Evolutionary conservation across 2,329 filamentous ascomycete species (phyloP), one percentile per base, ranked within the genome.

Genomic region (Phaeomoniella chlamydospora): DNA sequence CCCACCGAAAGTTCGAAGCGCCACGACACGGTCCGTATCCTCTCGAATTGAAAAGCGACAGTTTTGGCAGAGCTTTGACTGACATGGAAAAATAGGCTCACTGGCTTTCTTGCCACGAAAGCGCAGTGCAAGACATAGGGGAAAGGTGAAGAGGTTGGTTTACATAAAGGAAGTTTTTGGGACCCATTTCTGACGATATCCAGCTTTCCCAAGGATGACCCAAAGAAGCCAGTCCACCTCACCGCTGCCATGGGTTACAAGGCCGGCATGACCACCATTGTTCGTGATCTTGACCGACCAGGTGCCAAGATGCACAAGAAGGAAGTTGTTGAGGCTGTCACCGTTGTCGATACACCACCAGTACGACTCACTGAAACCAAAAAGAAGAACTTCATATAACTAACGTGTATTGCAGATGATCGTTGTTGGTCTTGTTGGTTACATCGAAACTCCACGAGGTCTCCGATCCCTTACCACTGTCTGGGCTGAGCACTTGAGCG

Each of bases 221-320:
- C 86, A 61, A 96, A 96, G 83, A 93, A 96, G 80, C 84, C 87
- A 58, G 85, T 94, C 66, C 90, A 98, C 77, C 78, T 98, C 58
- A 98, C 90, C 48, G 90, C 90, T 59, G 70, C 85, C 59, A 87
- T 96, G 80, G 90, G 90, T 65, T 98, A 98, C 80, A 98, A 98
- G 85, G 90, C 90, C 64, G 90, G 90, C 67, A 98, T 98, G 90
- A 94, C 86, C 67, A 98, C 90, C 58, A 90, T 96, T 68, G 90
- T 98, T 65, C 88, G 90, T 70, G 88, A 94, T 68, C 77, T 96
- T 67, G 90, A 98, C 78, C 83, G 90, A 68, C 90, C 90, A 51
- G 90, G 90, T 68, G 90, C 90, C 58, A 98, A 98, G 80, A 77
- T 90, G 68, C 86, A 98, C 84, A 96, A 96, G 85, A 86, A 96